Evolutionary conservation across 2,329 filamentous ascomycete species (phyloP), one percentile per base, ranked within the genome.

Genomic region (Alternaria arbusti): DNA sequence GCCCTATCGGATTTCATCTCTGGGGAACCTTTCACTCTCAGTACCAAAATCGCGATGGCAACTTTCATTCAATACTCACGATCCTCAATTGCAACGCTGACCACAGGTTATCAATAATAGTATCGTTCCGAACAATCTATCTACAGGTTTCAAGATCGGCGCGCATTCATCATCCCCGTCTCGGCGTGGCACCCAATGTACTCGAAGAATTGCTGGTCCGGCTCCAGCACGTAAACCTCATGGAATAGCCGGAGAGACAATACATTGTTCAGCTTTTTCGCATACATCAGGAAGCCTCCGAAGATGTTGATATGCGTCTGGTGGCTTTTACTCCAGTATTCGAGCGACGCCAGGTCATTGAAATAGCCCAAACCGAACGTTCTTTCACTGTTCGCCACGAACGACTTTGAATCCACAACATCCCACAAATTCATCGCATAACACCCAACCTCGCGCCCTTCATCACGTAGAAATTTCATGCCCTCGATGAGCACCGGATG

Each of bases 401-500:
- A 61, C 6, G 55, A 67, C 4, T 54, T 47, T 1, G 68, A 32
- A 17, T 82, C 76, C 23, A 83, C 62, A 12, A 84, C 73, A 5
- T 82, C 78, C 82, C 82, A 83, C 46, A 84, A 80, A 5, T 82
- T 80, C 52, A 80, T 82, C 61, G 75, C 79, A 52, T 81, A 80
- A 61, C 82, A 85, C 0, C 82, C 82, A 12, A 84, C 77, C n/a
- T 80, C 76, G 4, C 71, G 67, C 2, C 83, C 83, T 26, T 81
- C 64, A 55, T 84, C 81, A 0, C 82, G 79, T 2, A 84, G 73
- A 60, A 83, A 84, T 17, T 79, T 70, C 83, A 84, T 84, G 0
- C 83, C 83, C 44, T 74, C 74, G 17, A 73, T 71, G 6, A 85
- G 72, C 2, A 82, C 79, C 0, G 82, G 83, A 57, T 84, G 81